These are phyloP conservation scores for Naganishia vishniacii DNA, from an alignment of 768 basidiomycete genomes.

Conservation along the genomic window DNA sequence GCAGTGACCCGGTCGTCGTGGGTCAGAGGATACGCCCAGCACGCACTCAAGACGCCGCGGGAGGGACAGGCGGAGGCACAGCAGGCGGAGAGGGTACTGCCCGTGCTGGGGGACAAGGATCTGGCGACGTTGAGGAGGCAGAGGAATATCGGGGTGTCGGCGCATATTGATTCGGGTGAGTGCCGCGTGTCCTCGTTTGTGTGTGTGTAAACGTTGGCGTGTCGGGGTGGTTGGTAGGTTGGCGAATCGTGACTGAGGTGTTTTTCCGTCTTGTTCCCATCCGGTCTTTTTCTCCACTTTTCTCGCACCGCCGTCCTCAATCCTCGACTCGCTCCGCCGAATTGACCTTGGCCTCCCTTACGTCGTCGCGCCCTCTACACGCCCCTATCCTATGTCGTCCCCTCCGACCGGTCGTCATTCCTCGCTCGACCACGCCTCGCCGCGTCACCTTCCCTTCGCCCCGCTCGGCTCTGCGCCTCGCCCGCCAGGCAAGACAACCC, in stretches of 20 bases:
- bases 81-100: conserved; percentile 46
- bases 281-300: no score
- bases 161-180: conserved; percentile 55
- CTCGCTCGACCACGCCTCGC: no score
- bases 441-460: no score
- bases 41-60: conserved; percentile 31
- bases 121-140: conserved; percentile 63
- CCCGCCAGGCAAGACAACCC: conserved; percentile 94
- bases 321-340: no score
- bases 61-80: conserved; percentile 32
- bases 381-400: no score
- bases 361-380: background rate
- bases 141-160: conserved; percentile 82
- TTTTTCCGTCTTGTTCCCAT: no score
- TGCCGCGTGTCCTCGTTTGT: background rate
- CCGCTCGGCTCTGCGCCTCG: no score
- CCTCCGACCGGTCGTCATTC: no score
- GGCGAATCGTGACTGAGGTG: no score
- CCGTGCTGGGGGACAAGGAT: conserved; percentile 59
- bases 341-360: background rate
- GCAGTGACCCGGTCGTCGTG: background rate
- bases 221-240: no score
- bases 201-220: background rate
- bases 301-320: no score
- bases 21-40: background rate